These are phyloP conservation scores for Capsella rubella DNA, from an alignment of 441 rosid species.

Conservation along the genomic window DNA sequence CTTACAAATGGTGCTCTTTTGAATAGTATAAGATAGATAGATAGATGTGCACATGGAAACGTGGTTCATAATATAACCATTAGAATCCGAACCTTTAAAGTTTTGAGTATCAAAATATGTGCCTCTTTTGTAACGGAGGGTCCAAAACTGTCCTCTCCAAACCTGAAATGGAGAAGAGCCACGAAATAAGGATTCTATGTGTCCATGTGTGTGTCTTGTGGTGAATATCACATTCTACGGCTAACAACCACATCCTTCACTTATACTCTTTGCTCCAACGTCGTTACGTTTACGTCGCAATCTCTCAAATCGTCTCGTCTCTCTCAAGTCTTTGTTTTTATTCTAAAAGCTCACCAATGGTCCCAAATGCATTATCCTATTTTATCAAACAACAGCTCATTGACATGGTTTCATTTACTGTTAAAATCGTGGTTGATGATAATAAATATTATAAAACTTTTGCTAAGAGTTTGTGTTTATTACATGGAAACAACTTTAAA, in stretches of 20 bases:
- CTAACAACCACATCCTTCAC: constrained; percentile 28
- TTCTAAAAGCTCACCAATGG: constrained; percentile 13
- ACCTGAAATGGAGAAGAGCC: constrained; percentile 15
- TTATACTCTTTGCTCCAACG: neutral
- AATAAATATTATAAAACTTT: neutral
- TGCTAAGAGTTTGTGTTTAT: constrained; percentile 30
- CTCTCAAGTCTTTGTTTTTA: neutral
- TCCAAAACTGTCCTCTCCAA: constrained; percentile 18
- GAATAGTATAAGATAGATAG: no score
- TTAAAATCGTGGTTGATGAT: constrained; percentile 7
- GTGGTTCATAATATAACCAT: constrained; percentile 23
- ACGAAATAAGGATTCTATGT: constrained; percentile 14
- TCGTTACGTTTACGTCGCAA: neutral
- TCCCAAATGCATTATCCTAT: constrained; percentile 26
- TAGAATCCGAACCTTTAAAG: constrained; percentile 12
- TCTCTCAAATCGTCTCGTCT: neutral
- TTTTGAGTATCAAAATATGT: constrained; percentile 26
- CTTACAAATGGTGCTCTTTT: no score
- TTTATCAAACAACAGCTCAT: neutral
- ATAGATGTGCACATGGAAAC: constrained; percentile 13
- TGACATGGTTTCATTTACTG: constrained; percentile 4
- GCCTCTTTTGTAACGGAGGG: neutral
- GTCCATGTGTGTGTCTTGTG: constrained; percentile 1
- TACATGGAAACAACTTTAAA: constrained; percentile 29
- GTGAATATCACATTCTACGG: constrained; percentile 11